Evolutionary conservation across 768 basidiomycete species (phyloP), one percentile per base, ranked within the genome.

Genomic region (Lentinus brumalis): DNA sequence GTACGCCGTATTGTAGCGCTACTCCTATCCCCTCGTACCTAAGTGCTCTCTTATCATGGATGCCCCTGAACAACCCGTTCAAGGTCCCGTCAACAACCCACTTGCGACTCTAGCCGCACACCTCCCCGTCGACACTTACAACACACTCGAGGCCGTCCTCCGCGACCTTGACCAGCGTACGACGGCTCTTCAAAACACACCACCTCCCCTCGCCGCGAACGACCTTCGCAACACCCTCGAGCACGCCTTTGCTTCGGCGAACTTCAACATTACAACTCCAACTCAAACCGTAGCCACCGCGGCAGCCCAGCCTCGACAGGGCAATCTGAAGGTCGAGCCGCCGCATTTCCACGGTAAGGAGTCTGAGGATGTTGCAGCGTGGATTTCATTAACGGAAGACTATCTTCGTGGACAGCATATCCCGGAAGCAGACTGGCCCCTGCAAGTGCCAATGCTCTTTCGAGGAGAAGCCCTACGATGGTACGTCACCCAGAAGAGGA

Each of bases 381-480:
- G 57, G 57, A 11, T 58, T 8, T 6, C 31, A 4, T 2, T 58
- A 8, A 58, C 31, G 3, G 57, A 58, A 29, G 57, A 58, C 18
- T 44, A 58, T 29, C 40, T 58, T 21, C 21, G 35, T 15, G 57
- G 57, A 8, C 46, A 50, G 26, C 56, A 57, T 30, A 41, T 57
- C 18, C 32, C 56, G 9, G 39, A 58, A n/a, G 38, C 39, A 15
- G 50, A 58, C 40, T 58, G 57, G 57, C 21, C 50, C 4, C 49
- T 58, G 14, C 57, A 58, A 50, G 50, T 52, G n/a, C 57, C 57
- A 8, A 58, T 58, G 57, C 57, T 58, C 7, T 58, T 58, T 16
- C 40, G 57, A 35, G 40, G 50, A 9, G 38, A 58, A 16, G 57
- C 21, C 21, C 21, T 26, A 26, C 21, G 21, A 15, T 58, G 57